Percentiles rank a stretch among this genome's conserved stretches.
These are phyloP conservation scores for Aquilaria sinensis DNA, from an alignment of 345 rosid genomes.

Conservation along the genomic window DNA sequence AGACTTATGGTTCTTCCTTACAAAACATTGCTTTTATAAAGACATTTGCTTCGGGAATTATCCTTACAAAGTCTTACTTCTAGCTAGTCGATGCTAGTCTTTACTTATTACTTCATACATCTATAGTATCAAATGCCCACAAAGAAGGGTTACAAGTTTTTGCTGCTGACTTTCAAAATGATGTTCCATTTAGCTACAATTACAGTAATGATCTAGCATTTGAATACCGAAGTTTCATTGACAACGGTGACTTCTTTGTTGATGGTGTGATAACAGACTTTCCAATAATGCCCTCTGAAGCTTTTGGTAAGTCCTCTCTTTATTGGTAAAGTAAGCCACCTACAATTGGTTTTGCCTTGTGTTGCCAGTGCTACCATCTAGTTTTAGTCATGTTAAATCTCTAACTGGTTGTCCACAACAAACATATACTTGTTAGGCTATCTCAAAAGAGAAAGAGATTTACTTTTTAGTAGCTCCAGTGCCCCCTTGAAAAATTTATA, in stretches of 20 bases:
- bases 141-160: slow-evolving; percentile 76
- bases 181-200: slow-evolving; percentile 59
- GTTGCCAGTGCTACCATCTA: background rate
- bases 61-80: slow-evolving; percentile 76
- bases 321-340: background rate
- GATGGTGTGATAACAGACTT: slow-evolving; percentile 90
- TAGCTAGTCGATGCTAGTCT: slow-evolving; percentile 42
- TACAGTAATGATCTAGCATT: slow-evolving; percentile 77
- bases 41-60: slow-evolving; percentile 95
- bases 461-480: too few species aligned
- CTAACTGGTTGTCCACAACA: too few species aligned
- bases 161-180: slow-evolving; percentile 75
- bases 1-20: slow-evolving; percentile 54
- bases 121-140: slow-evolving; percentile 78
- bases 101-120: slow-evolving; percentile 48
- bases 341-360: background rate
- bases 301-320: slow-evolving; percentile 42
- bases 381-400: too few species aligned
- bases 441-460: too few species aligned
- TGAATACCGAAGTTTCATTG: slow-evolving; percentile 57
- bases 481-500: too few species aligned
- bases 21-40: slow-evolving; percentile 61
- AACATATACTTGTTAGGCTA: too few species aligned
- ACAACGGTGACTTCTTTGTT: slow-evolving; percentile 78
- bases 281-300: slow-evolving; percentile 71